Percentiles rank a stretch among this genome's conserved stretches.
Conservation (phyloP, 345 rosid genomes). For the Zanthoxylum bungeanum region DNA sequence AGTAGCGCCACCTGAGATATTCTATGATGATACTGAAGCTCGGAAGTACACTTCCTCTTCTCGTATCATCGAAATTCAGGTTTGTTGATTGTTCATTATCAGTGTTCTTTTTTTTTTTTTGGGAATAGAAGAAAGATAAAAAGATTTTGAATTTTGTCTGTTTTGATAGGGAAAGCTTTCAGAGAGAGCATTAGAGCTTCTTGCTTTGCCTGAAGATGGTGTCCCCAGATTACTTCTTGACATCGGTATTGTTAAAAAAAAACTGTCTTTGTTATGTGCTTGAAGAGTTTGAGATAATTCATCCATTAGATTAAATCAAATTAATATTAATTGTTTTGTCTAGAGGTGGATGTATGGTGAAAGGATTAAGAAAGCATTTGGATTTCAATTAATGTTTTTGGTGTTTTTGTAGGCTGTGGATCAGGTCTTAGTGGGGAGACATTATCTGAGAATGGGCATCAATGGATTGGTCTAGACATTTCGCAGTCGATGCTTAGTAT, state of each 20-base stretch:
- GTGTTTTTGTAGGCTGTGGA: conserved; percentile 65
- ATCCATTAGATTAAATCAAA: neutral
- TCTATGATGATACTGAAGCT: conserved; percentile 83
- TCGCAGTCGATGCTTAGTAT: conserved; percentile 87
- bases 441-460: conserved; percentile 72
- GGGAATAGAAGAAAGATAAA: neutral
- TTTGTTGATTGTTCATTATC: conserved; percentile 1
- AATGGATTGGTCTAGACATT: conserved; percentile 90
- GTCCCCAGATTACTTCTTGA: conserved; percentile 83
- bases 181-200: conserved; percentile 95
- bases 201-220: conserved; percentile 80
- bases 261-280: neutral
- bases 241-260: conserved; percentile 40
- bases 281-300: conserved; percentile 1
- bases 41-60: conserved; percentile 91
- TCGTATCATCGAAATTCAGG: conserved; percentile 94
- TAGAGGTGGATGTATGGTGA: neutral
- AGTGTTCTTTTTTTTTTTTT: neutral
- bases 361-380: neutral
- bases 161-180: conserved; percentile 61
- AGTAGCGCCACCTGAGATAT: conserved; percentile 91
- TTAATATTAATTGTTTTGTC: neutral
- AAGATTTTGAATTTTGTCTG: neutral
- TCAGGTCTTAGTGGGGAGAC: conserved; percentile 96
- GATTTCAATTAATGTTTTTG: neutral